Base-by-base conservation (phyloP, 2,329 filamentous ascomycete species). In the Epichloe aotearoae region DNA sequence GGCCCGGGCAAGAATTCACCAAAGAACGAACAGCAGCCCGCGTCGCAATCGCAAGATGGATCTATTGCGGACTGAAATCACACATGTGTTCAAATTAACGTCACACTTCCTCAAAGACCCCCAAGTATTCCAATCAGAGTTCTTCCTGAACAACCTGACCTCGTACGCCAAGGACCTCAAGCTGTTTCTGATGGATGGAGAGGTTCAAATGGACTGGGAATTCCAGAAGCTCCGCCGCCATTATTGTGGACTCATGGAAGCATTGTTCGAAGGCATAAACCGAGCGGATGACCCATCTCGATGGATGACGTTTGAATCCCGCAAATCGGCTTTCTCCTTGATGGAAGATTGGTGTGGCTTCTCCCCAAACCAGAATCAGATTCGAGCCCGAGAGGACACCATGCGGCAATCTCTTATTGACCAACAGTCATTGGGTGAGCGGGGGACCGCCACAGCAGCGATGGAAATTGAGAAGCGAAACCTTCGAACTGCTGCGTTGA, bases 271-370 rank as follows among this genome's bases (percentile, higher is more conserved):
- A 58, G 88, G 88, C 5, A 88, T 96, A 59, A 93, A 91, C 58
- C 79, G 83, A 48, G 88, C 88, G 0, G 83, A 82, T 54, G 88
- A 96, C 53, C 86, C 89, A 2, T 84, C 88, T 4, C 79, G 88
- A 34, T 98, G 93, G 91, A 93, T 98, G 80, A 90, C 93, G 0
- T 98, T 98, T 61, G 93, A 98, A 64, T 88, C 90, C 12, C 78
- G 94, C 40, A 95, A 96, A 64, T 96, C 93, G 5, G 86, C 91
- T 0, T 98, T 98, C 62, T 84, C 90, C 0, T 71, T 98, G 46
- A 97, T 98, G 90, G 93, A 98, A 67, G 91, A 97, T 57, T 98
- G 94, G 94, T 98, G 93, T 64, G 93, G 93, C 2, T 96, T 94
- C 64, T 95, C 90, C 7, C 88, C 90, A 0, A 95, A 96, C 56